Percentiles rank a stretch among this genome's conserved stretches.
These are phyloP conservation scores for Sarocladiaceae sp. DNA, from an alignment of 2,329 filamentous ascomycete species.

Conservation along the genomic window DNA sequence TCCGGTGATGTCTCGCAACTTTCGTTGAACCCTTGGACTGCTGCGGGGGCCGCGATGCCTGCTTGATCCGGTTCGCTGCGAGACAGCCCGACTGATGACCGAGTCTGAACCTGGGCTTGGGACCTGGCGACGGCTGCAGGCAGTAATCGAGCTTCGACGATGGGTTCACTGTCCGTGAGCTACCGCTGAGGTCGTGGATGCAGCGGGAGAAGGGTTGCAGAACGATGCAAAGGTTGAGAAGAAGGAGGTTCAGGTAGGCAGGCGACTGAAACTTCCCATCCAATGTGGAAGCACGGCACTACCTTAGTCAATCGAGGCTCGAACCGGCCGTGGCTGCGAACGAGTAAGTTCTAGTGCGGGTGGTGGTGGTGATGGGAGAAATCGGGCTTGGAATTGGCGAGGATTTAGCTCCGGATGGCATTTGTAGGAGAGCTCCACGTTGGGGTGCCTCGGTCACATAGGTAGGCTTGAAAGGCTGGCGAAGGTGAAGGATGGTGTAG, in stretches of 20 bases:
- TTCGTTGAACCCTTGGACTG: slow-evolving; percentile 1
- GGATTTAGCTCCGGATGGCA: neutral
- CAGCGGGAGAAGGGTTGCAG: neutral
- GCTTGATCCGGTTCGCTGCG: neutral
- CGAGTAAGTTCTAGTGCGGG: neutral
- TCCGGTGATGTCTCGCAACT: neutral
- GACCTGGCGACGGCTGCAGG: no score
- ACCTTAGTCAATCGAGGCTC: neutral
- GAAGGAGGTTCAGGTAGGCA: slow-evolving; percentile 3
- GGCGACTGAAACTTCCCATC: neutral
- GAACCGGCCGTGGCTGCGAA: neutral
- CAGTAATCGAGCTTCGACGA: neutral
- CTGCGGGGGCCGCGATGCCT: neutral
- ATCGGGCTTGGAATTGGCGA: neutral
- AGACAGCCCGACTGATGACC: neutral
- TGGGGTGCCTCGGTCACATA: neutral
- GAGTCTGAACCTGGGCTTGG: no score
- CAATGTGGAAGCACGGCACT: neutral
- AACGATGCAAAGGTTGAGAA: neutral
- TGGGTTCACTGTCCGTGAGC: neutral
- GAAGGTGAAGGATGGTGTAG: neutral
- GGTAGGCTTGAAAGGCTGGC: neutral
- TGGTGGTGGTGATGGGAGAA: slow-evolving; percentile 4
- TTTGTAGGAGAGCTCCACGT: neutral
- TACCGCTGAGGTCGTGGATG: neutral